Conservation (phyloP, 164 flowering plant species). For the Paratinospora sagittata region DNA sequence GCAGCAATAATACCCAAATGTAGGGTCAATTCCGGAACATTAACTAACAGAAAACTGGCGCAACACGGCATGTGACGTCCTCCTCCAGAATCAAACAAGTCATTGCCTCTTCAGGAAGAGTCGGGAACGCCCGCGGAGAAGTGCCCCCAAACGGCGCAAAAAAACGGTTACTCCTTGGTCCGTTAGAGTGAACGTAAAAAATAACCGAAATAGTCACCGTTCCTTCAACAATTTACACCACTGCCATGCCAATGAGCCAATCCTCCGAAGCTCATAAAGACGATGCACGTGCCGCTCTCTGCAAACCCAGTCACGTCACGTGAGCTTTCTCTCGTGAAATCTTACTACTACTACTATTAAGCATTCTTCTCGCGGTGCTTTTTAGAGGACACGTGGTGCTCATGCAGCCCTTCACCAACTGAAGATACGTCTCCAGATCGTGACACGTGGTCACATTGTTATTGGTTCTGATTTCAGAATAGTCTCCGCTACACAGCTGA, state of each 20-base stretch:
- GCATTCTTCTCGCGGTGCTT: not conserved
- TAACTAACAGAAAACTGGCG: not conserved
- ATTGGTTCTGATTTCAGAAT: conserved; percentile 23
- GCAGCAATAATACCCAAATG: not conserved
- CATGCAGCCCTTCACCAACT: conserved; percentile 42
- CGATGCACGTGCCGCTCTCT: not conserved
- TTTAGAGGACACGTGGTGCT: conserved; percentile 42
- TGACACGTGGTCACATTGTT: conserved; percentile 46
- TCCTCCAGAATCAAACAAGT: not conserved
- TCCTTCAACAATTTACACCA: no score
- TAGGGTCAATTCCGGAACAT: not conserved
- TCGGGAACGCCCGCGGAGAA: no score
- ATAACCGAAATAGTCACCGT: not conserved
- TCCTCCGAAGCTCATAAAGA: no score
- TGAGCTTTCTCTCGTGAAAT: not conserved
- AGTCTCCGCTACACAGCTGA: conserved; percentile 32
- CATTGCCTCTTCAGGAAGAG: no score
- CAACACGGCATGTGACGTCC: not conserved
- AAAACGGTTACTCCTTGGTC: no score
- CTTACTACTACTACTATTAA: not conserved
- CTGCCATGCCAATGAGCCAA: no score
- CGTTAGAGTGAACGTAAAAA: no score
- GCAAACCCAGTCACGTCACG: not conserved
- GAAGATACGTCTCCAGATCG: conserved; percentile 52
- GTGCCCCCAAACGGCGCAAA: no score